phyloP scores from a whole-genome alignment of 257 asterid genomes.

The Schizonepeta tenuifolia region DNA sequence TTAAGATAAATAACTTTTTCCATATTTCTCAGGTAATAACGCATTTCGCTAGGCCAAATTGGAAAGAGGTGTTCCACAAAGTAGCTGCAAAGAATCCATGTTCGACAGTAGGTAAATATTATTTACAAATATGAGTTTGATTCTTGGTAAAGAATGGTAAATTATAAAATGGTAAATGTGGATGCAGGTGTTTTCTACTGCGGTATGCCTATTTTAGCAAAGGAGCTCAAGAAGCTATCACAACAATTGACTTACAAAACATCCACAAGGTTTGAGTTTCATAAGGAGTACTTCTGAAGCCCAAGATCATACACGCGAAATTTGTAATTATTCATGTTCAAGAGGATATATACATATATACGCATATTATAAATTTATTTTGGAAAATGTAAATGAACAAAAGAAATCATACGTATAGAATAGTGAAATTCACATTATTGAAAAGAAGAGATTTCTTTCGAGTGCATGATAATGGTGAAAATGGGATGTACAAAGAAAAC shows the following conservation, averaged over 20 bases:
- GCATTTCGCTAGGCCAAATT: slow-evolving; percentile 61
- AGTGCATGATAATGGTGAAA: background rate
- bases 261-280: slow-evolving; percentile 79
- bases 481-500: background rate
- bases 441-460: slow-evolving; percentile 24
- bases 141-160: too few species aligned
- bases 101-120: slow-evolving; percentile 73
- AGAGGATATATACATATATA: slow-evolving; percentile 29
- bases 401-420: slow-evolving; percentile 37
- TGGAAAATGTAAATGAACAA: slow-evolving; percentile 40
- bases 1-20: background rate
- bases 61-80: slow-evolving; percentile 85
- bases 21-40: slow-evolving; percentile 74
- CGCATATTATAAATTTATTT: slow-evolving; percentile 26
- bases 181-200: slow-evolving; percentile 78
- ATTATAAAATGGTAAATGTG: background rate
- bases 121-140: background rate
- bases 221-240: slow-evolving; percentile 73
- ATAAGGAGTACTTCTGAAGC: slow-evolving; percentile 73
- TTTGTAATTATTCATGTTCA: slow-evolving; percentile 43
- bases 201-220: slow-evolving; percentile 77
- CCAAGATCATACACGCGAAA: slow-evolving; percentile 12
- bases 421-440: slow-evolving; percentile 31
- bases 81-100: slow-evolving; percentile 80
- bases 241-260: slow-evolving; percentile 74